phyloP scores from a whole-genome alignment of 139 green algal genomes.

The Coelastrella sp. region DNA sequence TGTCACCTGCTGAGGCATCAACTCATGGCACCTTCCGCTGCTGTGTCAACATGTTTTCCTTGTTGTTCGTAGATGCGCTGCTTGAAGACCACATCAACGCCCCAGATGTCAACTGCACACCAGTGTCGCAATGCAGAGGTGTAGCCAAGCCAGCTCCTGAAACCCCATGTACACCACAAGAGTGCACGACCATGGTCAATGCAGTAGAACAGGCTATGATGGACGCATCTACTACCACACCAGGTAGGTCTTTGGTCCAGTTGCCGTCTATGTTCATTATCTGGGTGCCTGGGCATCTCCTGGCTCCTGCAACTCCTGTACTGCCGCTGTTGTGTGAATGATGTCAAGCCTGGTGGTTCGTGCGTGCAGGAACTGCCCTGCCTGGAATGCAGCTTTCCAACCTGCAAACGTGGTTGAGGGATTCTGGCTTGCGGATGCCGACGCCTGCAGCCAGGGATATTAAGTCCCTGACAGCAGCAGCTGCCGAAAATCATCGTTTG shows the following conservation, averaged over 20 bases:
- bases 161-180: constrained; percentile 23
- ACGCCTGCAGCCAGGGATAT: constrained; percentile 19
- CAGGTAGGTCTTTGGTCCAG: constrained; percentile 14
- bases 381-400: neutral
- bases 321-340: too few relatives aligned
- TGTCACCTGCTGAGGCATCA: too few relatives aligned
- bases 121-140: neutral
- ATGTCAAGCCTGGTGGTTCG: too few relatives aligned
- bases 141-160: neutral
- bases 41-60: too few relatives aligned
- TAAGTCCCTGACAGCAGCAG: neutral
- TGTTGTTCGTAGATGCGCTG: neutral
- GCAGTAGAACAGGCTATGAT: constrained; percentile 36
- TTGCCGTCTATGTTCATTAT: too few relatives aligned
- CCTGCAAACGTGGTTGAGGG: constrained; percentile 14
- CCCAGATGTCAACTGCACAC: neutral
- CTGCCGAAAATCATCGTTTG: constrained; percentile 1
- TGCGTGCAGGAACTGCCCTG: neutral
- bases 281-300: too few relatives aligned
- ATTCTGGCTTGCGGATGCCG: constrained; percentile 3
- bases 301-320: too few relatives aligned
- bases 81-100: neutral
- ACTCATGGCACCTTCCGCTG: too few relatives aligned
- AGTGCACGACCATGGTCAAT: constrained; percentile 39
- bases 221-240: neutral